Base-by-base conservation (phyloP, 306 rosid species). In the Pyrus betulifolia region DNA sequence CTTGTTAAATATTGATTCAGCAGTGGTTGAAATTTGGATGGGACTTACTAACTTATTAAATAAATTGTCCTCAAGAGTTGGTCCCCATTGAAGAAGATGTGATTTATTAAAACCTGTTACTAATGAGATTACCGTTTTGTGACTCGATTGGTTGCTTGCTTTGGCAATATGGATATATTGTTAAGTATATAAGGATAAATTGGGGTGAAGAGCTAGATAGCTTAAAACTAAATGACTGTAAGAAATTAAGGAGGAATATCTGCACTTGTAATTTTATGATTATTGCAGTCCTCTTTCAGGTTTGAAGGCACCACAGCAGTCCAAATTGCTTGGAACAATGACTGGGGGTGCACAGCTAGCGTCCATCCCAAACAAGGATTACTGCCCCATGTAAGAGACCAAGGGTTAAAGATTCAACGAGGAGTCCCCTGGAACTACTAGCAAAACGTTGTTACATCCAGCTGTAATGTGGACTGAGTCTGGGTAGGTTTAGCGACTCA, bases 361-460 rank as follows among this genome's bases (percentile, higher is more conserved):
- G 0, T 28, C 30, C 30, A 28, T 28, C 30, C 30, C 30, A 28
- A 28, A 28, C 96, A 91, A 92, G 93, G 18, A 81, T 94, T 0
- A 70, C 81, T 30, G 31, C 31, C 31, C 31, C 31, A 30, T 30
- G 31, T 30, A 30, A 30, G 31, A 30, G 31, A 30, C 31, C 31
- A 30, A 30, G 31, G 31, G 31, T 30, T 30, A 30, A 30, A 76
- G 76, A 79, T 95, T 76, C 90, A 85, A 83, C 92, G 93, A 38
- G 91, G 96, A 0, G 95, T 92, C 84, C 95, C 98, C 19, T 95
- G 95, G 98, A 92, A 92, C 80, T 95, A 92, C 78, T 95, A 95
- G 85, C 98, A 92, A 84, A 95, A 95, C 80, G 98, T 92, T 72
- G 97, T 95, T 80, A 90, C 98, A 78, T 92, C 96, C 33, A 95